A percentile compares a stretch with the other conserved stretches of the same genome.
Evolutionary conservation across 768 basidiomycete genomes (phyloP).

Genomic region (Neoboletus subvelutipes): DNA sequence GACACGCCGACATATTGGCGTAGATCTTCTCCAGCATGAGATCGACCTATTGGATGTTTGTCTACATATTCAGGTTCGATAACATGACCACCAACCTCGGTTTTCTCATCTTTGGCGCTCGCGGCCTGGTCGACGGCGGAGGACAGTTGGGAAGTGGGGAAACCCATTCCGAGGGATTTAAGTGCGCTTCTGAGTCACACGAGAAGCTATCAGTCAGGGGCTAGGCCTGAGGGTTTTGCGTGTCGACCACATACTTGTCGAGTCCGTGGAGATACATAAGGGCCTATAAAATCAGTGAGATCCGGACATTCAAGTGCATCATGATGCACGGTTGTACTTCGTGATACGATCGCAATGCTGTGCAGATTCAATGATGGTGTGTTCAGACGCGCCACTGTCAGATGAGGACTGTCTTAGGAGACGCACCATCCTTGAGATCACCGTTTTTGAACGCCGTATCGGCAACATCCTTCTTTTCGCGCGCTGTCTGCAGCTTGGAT

Average conservation of each 20-base stretch:
- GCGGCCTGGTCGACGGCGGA: slow-evolving; percentile 32
- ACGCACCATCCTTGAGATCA: slow-evolving; percentile 57
- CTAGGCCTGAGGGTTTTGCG: not conserved
- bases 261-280: slow-evolving; percentile 73
- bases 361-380: not conserved
- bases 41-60: slow-evolving; percentile 53
- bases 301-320: not conserved
- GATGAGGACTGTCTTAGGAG: not conserved
- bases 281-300: slow-evolving; percentile 41
- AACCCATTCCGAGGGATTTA: slow-evolving; percentile 46
- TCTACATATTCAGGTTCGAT: not conserved
- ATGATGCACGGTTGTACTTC: slow-evolving; percentile 44
- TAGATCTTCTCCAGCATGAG: slow-evolving; percentile 78
- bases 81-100: slow-evolving; percentile 49
- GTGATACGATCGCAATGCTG: slow-evolving; percentile 74
- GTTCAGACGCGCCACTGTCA: slow-evolving; percentile 1
- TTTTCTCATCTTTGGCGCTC: slow-evolving; percentile 50
- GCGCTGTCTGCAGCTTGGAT: slow-evolving; percentile 59
- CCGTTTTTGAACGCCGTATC: slow-evolving; percentile 72
- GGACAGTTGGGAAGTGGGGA: not conserved
- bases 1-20: slow-evolving; percentile 82
- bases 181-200: slow-evolving; percentile 48
- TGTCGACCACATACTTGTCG: slow-evolving; percentile 58
- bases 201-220: slow-evolving; percentile 3
- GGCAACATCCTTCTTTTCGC: slow-evolving; percentile 62